Percentiles rank a stretch among this genome's conserved stretches.
Conservation (phyloP, 163 green algal species). For the Chlorella variabilis region DNA sequence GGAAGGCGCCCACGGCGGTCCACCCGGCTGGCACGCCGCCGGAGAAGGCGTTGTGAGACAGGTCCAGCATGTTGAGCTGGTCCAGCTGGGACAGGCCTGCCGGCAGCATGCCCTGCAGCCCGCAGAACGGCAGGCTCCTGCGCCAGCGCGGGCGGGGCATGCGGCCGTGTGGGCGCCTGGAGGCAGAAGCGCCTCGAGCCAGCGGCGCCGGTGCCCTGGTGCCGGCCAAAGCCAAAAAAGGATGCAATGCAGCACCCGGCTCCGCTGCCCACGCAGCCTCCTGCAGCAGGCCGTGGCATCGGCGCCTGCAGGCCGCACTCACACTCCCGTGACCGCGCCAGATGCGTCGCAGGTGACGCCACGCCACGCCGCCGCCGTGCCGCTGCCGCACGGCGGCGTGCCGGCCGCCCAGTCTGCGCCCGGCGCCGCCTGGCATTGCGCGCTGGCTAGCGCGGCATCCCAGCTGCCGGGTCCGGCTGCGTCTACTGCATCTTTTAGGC, state of each 20-base stretch:
- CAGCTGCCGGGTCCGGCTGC: not conserved
- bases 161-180: too few species aligned
- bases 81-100: not conserved
- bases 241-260: too few species aligned
- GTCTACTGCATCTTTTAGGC: too few species aligned
- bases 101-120: slow-evolving; percentile 1
- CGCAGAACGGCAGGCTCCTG: not conserved
- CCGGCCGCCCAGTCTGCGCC: not conserved
- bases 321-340: not conserved
- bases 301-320: not conserved
- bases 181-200: not conserved
- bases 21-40: not conserved
- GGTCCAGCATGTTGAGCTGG: not conserved
- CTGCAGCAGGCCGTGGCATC: not conserved
- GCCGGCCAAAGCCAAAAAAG: too few species aligned
- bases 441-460: not conserved
- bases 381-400: not conserved
- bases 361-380: not conserved
- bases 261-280: too few species aligned
- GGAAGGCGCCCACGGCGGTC: not conserved
- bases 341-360: not conserved
- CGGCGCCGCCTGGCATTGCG: not conserved
- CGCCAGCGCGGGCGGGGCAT: too few species aligned
- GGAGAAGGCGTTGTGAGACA: not conserved
- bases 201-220: too few species aligned